Evolutionary conservation across 768 basidiomycete species (phyloP).

Genomic region (Naematelia encephala): DNA sequence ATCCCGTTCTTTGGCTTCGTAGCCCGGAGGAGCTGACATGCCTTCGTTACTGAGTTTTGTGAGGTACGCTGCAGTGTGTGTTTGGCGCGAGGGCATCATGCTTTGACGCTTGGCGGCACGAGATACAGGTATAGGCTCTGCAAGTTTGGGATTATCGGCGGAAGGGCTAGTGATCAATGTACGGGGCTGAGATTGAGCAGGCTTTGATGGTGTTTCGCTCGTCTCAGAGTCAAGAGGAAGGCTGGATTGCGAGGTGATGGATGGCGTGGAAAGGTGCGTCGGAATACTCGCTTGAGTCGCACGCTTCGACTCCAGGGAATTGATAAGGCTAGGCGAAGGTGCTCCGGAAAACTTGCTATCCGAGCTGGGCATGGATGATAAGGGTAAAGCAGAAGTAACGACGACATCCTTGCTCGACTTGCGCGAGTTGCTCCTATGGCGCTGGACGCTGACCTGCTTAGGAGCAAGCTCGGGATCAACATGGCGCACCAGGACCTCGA

Average conservation of each 20-base stretch:
- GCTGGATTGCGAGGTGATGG: constrained; percentile 14
- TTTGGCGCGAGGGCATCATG: constrained; percentile 31
- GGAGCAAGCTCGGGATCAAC: constrained; percentile 47
- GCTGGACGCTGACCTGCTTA: constrained; percentile 4
- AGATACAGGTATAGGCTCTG: constrained; percentile 32
- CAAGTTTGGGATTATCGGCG: constrained; percentile 50
- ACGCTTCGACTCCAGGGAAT: constrained; percentile 32
- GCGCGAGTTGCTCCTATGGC: constrained; percentile 27
- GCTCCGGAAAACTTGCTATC: constrained; percentile 32
- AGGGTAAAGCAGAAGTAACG: constrained; percentile 37
- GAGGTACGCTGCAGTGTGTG: constrained; percentile 36
- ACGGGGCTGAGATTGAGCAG: constrained; percentile 49
- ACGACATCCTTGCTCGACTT: constrained; percentile 39
- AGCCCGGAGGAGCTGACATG: constrained; percentile 21
- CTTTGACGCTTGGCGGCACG: constrained; percentile 37
- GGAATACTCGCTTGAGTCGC: constrained; percentile 45
- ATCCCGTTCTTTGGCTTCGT: constrained; percentile 62
- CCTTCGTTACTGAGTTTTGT: constrained; percentile 35
- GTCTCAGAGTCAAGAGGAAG: not conserved
- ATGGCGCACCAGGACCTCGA: constrained; percentile 85
- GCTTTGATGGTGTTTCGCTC: constrained; percentile 11
- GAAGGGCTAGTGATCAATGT: constrained; percentile 67
- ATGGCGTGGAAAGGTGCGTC: constrained; percentile 1
- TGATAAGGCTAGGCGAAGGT: constrained; percentile 42
- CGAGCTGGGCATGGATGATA: constrained; percentile 16